A percentile compares a stretch with the other conserved stretches of the same genome.
Conservation (phyloP, 352 stramenopile genomes). For the Thalassiosira delicatula region DNA sequence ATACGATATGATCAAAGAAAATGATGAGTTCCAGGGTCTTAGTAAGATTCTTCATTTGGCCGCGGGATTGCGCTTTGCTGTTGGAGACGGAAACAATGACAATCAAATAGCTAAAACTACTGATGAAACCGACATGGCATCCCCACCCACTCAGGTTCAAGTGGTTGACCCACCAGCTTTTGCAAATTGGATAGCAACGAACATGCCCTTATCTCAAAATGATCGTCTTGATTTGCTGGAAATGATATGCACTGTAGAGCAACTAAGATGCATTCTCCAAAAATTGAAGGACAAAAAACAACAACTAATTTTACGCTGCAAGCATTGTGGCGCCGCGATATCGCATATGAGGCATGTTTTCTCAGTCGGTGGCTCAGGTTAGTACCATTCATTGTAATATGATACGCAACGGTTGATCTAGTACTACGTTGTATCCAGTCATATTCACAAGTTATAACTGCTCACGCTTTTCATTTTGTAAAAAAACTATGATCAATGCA, state of each 20-base stretch:
- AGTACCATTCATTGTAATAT: too few species aligned
- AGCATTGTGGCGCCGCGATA: too few species aligned
- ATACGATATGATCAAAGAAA: conserved; percentile 46
- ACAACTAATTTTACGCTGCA: too few species aligned
- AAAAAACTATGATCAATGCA: too few species aligned
- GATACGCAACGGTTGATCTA: too few species aligned
- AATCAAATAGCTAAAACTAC: neutral
- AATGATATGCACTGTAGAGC: conserved; percentile 62
- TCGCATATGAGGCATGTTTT: too few species aligned
- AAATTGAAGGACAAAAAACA: too few species aligned
- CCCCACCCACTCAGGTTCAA: conserved; percentile 9
- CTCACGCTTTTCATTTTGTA: too few species aligned
- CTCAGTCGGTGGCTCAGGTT: too few species aligned
- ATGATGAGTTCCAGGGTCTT: conserved; percentile 60
- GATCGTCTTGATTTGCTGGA: conserved; percentile 74
- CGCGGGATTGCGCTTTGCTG: conserved; percentile 32
- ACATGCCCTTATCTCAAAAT: conserved; percentile 73
- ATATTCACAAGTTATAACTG: too few species aligned
- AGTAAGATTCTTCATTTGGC: conserved; percentile 44
- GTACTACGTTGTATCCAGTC: too few species aligned
- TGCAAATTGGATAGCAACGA: conserved; percentile 74
- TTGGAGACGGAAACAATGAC: conserved; percentile 18
- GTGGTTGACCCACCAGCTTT: conserved; percentile 67
- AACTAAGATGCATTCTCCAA: too few species aligned
- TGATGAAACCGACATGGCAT: neutral